A percentile compares a stretch with the other conserved stretches of the same genome.
Evolutionary conservation across 2,329 filamentous ascomycete genomes (phyloP).

Genomic region (Neobulgaria alba): DNA sequence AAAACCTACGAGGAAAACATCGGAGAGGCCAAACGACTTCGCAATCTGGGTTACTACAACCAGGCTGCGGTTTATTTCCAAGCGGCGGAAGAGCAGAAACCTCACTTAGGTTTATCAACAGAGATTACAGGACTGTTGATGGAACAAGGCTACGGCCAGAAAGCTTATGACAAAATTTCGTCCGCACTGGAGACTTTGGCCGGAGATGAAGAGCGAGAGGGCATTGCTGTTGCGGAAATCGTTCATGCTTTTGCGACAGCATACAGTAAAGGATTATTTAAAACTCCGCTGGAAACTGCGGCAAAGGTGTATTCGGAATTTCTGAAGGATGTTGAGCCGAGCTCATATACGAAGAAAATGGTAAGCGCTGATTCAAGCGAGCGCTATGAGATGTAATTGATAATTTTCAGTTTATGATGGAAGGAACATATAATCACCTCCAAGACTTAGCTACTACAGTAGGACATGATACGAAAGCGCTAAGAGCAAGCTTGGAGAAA

Average conservation of each 20-base stretch:
- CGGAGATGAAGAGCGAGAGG: not conserved
- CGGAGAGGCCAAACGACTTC: not conserved
- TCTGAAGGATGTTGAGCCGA: not conserved
- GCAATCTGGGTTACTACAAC: not conserved
- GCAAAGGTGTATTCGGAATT: not conserved
- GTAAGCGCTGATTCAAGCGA: not conserved
- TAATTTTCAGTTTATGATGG: not conserved
- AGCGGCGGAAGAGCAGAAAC: not conserved
- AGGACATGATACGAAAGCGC: not conserved
- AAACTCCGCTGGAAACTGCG: not conserved
- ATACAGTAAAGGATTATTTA: not conserved
- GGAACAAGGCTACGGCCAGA: not conserved
- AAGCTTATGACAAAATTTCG: not conserved
- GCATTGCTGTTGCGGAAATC: not conserved
- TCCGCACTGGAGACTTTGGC: not conserved
- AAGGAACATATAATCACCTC: not conserved
- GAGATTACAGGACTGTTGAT: not conserved
- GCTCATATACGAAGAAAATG: not conserved
- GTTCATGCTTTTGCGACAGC: not conserved
- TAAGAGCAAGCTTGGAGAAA: not conserved
- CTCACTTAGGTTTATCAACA: not conserved
- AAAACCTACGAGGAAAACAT: not conserved
- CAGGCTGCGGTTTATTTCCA: not conserved
- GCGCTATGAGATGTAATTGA: not conserved
- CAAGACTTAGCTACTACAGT: not conserved